Evolutionary conservation across 805 yeast genomes (phyloP).

Genomic region (Saturnispora ahearnii): DNA sequence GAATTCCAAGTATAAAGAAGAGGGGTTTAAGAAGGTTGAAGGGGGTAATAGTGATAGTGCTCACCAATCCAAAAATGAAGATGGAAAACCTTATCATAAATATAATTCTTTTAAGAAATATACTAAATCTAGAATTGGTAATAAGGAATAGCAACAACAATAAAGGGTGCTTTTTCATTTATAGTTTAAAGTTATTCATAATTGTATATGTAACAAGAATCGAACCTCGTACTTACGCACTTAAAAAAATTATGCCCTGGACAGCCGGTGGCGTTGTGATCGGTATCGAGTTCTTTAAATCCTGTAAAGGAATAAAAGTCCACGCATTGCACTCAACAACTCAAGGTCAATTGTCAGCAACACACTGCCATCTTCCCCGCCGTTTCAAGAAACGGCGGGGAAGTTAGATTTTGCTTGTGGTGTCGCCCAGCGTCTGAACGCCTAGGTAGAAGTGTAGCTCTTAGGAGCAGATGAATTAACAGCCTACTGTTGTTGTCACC

Average conservation of each 20-base stretch:
- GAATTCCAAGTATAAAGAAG: not conserved
- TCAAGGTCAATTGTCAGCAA: constrained; percentile 30
- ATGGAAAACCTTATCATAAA: not conserved
- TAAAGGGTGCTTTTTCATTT: not conserved
- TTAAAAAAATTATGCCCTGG: constrained; percentile 2
- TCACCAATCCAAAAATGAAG: not conserved
- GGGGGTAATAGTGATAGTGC: not conserved
- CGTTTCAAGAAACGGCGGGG: constrained; percentile 1
- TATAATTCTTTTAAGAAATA: not conserved
- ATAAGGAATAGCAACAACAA: not conserved
- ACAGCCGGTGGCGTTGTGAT: constrained; percentile 22
- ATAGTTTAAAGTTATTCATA: not conserved
- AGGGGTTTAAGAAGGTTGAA: not conserved
- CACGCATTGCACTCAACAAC: constrained; percentile 34
- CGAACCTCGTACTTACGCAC: not conserved
- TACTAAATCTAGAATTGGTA: not conserved
- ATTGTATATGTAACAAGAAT: not conserved
- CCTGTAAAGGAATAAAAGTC: constrained; percentile 16
- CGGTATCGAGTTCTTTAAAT: constrained; percentile 32
- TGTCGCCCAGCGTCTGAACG: constrained; percentile 33
- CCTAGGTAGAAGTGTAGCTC: constrained; percentile 25
- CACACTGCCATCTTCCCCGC: constrained; percentile 27
- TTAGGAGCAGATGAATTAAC: constrained; percentile 24
- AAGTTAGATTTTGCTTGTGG: constrained; percentile 26
- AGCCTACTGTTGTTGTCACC: not conserved